A percentile compares a stretch with the other conserved stretches of the same genome.
Conservation (phyloP, 2,329 filamentous ascomycete genomes). For the Paraphaeosphaeria sporulosa region DNA sequence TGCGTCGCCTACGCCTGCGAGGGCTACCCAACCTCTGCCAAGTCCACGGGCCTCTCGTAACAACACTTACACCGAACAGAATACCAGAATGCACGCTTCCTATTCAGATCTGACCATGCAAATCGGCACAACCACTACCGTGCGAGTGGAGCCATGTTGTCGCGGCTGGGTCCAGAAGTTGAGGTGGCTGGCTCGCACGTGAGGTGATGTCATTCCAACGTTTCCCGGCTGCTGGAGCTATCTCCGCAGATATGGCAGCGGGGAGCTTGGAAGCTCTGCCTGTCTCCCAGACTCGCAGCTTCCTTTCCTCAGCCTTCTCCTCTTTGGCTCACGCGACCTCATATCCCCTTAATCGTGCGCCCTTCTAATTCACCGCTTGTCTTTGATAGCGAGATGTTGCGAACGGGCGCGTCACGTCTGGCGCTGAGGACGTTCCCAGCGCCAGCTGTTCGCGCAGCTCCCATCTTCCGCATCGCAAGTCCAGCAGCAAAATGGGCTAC, state of each 20-base stretch:
- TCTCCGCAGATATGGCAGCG: constrained; percentile 9
- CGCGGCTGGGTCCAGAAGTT: neutral
- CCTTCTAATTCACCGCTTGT: neutral
- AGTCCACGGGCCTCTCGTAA: neutral
- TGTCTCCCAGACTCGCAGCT: neutral
- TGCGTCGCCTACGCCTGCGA: neutral
- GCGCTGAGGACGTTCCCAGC: constrained; percentile 48
- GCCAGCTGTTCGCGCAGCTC: constrained; percentile 40
- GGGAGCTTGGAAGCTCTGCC: constrained; percentile 12
- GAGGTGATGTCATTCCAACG: constrained; percentile 13
- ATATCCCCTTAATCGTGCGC: neutral
- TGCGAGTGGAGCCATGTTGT: neutral
- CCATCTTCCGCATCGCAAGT: constrained; percentile 28
- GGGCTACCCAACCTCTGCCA: neutral
- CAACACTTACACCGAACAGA: neutral
- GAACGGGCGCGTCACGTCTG: constrained; percentile 53
- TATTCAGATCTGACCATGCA: neutral
- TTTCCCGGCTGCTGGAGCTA: constrained; percentile 13
- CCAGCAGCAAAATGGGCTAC: constrained; percentile 48
- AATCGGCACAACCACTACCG: neutral
- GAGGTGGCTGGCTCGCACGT: neutral
- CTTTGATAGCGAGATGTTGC: constrained; percentile 48
- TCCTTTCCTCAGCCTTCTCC: neutral
- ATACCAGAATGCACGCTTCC: neutral
- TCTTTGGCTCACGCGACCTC: neutral